Base-by-base conservation (phyloP, 345 rosid species). In the Murraya paniculata region DNA sequence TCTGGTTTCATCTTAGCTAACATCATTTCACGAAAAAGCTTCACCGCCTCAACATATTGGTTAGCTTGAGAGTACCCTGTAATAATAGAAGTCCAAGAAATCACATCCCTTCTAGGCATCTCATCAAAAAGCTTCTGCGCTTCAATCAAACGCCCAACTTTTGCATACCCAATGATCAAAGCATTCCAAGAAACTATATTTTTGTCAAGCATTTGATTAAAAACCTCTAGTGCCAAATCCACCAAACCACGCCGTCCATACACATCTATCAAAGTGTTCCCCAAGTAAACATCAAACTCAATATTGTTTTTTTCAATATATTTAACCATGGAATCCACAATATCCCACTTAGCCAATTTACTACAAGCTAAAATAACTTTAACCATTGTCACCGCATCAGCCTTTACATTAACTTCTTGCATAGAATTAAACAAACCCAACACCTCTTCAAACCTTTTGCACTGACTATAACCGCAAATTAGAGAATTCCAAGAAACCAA, bases 41-140 rank as follows among this genome's bases (percentile, higher is more conserved):
- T 81, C 78, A 93, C 66, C 6, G 89, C 94, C 67, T 80, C 82
- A 2, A 75, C 56, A 59, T 82, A 88, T 50, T 81, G 62, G 68
- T 87, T 88, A 27, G 72, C 75, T 73, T 83, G 86, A 79, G 87
- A 85, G 67, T 78, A 93, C 14, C 93, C 94, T 2, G 85, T 80
- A 82, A 90, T 87, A 94, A 93, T 81, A 22, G 90, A 84, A 39
- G 93, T 91, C 96, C 96, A 93, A 64, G 92, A 85, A 70, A 91
- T 86, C 39, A 88, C 90, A 80, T 93, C 91, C 73, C 81, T 89
- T 6, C 45, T 69, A 1, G 87, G 82, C 93, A 91, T 90, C 81
- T 81, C 81, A 45, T 87, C 89, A 50, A 93, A 91, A 82, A 90
- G 71, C 38, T 79, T 79, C 77, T 77, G 72, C 2, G 93, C 97